A percentile compares a stretch with the other conserved stretches of the same genome.
Conservation (phyloP, 768 basidiomycete species). For the Russula sp. region DNA sequence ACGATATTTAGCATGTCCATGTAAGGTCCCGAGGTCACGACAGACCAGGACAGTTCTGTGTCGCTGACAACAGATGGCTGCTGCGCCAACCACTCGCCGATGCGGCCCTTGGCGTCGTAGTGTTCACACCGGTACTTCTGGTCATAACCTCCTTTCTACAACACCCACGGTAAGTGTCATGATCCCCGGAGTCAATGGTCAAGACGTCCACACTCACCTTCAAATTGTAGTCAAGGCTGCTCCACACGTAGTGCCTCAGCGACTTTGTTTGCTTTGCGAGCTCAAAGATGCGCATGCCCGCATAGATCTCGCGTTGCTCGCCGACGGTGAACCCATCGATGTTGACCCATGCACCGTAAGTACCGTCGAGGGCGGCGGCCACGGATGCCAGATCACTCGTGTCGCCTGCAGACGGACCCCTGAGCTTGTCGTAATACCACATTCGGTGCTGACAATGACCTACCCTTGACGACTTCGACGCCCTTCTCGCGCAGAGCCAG, state of each 20-base stretch:
- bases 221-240: constrained; percentile 33
- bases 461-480: constrained; percentile 32
- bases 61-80: constrained; percentile 31
- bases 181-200: too few relatives aligned
- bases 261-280: constrained; percentile 29
- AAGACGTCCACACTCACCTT: constrained; percentile 25
- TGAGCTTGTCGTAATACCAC: too few relatives aligned
- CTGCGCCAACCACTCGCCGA: constrained; percentile 31
- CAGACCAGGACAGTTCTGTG: constrained; percentile 31
- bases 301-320: constrained; percentile 34
- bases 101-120: constrained; percentile 35
- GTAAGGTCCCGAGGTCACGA: constrained; percentile 36
- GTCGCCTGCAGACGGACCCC: constrained; percentile 1
- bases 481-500: constrained; percentile 30
- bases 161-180: not conserved
- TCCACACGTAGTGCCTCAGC: constrained; percentile 35
- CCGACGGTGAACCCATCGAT: constrained; percentile 33
- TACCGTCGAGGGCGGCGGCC: constrained; percentile 28
- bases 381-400: constrained; percentile 24
- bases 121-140: constrained; percentile 33
- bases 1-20: constrained; percentile 38
- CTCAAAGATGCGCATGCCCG: constrained; percentile 37
- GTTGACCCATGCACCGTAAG: constrained; percentile 34
- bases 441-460: not conserved
- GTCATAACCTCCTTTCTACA: constrained; percentile 20